A percentile compares a stretch with the other conserved stretches of the same genome.
These are phyloP conservation scores for Pittosporum tobira DNA, from an alignment of 129 eudicot genomes.

Conservation along the genomic window DNA sequence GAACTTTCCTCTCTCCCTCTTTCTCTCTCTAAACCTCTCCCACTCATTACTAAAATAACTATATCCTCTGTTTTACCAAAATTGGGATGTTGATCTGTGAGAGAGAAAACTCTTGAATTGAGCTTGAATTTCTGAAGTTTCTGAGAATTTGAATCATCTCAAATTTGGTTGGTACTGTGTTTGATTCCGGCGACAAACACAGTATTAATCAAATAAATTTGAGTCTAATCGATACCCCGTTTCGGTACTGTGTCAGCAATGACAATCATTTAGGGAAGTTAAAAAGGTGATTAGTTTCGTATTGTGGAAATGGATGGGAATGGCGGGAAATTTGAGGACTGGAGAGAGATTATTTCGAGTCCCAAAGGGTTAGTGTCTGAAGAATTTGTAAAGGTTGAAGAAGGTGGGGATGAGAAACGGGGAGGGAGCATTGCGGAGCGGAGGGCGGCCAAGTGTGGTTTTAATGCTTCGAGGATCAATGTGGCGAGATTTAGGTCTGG, in stretches of 20 bases:
- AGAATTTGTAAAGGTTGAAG: slow-evolving; percentile 23
- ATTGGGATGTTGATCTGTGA: not conserved
- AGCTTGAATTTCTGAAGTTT: slow-evolving; percentile 2
- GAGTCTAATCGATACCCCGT: not conserved
- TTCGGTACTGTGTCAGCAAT: not conserved
- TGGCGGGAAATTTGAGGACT: slow-evolving; percentile 21
- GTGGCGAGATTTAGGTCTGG: slow-evolving; percentile 16
- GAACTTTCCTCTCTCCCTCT: too few relatives aligned
- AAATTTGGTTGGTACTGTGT: slow-evolving; percentile 3
- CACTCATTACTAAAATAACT: slow-evolving; percentile 1
- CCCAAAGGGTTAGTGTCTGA: slow-evolving; percentile 26
- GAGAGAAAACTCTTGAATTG: not conserved
- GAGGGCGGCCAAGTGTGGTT: slow-evolving; percentile 40
- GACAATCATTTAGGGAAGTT: slow-evolving; percentile 1
- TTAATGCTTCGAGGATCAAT: slow-evolving; percentile 31
- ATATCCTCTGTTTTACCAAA: not conserved
- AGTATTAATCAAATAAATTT: slow-evolving; percentile 36
- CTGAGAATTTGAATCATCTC: not conserved
- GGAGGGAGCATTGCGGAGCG: slow-evolving; percentile 39
- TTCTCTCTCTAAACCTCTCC: slow-evolving; percentile 14
- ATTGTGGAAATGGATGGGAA: slow-evolving; percentile 18
- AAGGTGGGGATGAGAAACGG: not conserved
- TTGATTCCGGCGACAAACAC: slow-evolving; percentile 11
- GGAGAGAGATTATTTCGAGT: slow-evolving; percentile 28
- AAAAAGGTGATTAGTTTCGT: too few relatives aligned